A percentile compares a stretch with the other conserved stretches of the same genome.
Evolutionary conservation across 2,329 filamentous ascomycete species (phyloP).

Genomic region (Ceratocystis cubensis): DNA sequence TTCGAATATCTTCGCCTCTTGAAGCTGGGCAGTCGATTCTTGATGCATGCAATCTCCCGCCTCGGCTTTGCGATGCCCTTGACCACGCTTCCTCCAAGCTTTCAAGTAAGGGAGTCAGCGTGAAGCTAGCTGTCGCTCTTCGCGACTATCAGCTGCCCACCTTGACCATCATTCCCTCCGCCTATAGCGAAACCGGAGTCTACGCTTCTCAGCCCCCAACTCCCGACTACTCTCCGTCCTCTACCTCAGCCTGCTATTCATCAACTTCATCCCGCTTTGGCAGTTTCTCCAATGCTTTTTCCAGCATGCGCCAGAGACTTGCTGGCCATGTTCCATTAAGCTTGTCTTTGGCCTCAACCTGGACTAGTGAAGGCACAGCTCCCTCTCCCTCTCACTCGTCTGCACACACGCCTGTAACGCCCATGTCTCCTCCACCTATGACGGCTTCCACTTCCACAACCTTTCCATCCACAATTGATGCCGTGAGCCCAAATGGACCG

Average conservation of each 20-base stretch:
- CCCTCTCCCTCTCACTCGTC: conserved; percentile 23
- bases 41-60: conserved; percentile 44
- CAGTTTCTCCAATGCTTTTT: conserved; percentile 26
- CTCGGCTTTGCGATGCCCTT: conserved; percentile 41
- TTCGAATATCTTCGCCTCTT: conserved; percentile 48
- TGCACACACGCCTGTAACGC: conserved; percentile 30
- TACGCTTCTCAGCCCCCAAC: conserved; percentile 24
- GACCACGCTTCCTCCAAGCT: conserved; percentile 47
- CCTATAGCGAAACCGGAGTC: conserved; percentile 7
- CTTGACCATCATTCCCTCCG: conserved; percentile 16
- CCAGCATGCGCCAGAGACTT: conserved; percentile 28
- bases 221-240: conserved; percentile 27
- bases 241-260: conserved; percentile 17
- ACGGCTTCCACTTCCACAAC: conserved; percentile 39
- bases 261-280: conserved; percentile 27
- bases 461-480: conserved; percentile 28
- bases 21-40: conserved; percentile 50
- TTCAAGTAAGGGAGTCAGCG: conserved; percentile 41
- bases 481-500: conserved; percentile 27
- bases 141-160: conserved; percentile 41
- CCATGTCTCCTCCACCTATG: conserved; percentile 34
- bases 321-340: conserved; percentile 4
- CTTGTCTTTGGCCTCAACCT: conserved; percentile 7
- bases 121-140: conserved; percentile 46
- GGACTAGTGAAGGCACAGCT: conserved; percentile 3